Evolutionary conservation across 176 grass and related monocot genomes (phyloP), one percentile per base, ranked within the genome.

Genomic region (Phragmites australis): DNA sequence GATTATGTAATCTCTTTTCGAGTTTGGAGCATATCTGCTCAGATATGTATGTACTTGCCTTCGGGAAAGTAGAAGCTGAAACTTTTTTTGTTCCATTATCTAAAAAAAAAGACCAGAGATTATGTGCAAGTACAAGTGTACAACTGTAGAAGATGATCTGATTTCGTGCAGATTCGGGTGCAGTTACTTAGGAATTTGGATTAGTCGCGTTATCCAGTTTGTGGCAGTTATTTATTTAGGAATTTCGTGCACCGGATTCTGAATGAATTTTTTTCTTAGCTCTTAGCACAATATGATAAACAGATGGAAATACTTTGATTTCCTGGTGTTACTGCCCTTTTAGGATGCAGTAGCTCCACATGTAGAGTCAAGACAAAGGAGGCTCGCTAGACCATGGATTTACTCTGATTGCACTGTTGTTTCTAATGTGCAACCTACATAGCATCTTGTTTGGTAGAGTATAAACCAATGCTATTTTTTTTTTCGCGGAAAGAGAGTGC

Each of bases 401-500:
- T 13, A 12, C 29, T 50, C 51, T 18, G 19, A 26, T 57, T 56
- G 2, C 5, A 67, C 39, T 43, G 43, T 41, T 43, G 21, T 31
- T 32, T 25, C 42, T 16, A 25, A 8, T 5, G 14, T 59, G 27
- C 72, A 50, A 53, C 59, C 19, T 77, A 42, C 8, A 42, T 6
- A 48, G 23, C 32, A 77, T 32, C 9, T 12, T 62, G 17, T 48
- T 47, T 66, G 37, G 31, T 43, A 72, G 45, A 44, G 54, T 75
- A 16, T 75, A 59, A 37, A 67, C 16, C 25, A 26, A 57, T 19
- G 52, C 5, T 39, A 32, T 21, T 74, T 42, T 60, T 37, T 82
- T 23, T 50, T 61, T 39, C 79, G n/a, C n/a, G n/a, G n/a, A n/a
- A 70, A 16, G 30, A 29, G 65, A 8, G 19, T 67, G 34, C 81